A percentile compares a stretch with the other conserved stretches of the same genome.
Evolutionary conservation across 2,329 filamentous ascomycete species (phyloP).

Genomic region (Remersonia thermophila): DNA sequence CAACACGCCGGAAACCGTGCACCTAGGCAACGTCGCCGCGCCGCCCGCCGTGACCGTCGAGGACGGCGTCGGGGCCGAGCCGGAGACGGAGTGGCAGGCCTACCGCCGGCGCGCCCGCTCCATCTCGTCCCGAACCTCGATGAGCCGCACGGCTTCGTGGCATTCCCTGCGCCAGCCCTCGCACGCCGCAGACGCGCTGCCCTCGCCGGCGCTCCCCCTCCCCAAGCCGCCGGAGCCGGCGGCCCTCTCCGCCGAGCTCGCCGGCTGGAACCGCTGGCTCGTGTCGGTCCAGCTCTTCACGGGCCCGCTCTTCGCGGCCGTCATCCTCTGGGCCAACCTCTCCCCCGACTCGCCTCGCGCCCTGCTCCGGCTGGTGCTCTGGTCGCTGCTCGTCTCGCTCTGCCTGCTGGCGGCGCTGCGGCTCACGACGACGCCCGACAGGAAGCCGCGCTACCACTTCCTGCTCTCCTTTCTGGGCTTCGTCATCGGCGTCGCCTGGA

Average conservation of each 20-base stretch:
- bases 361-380: slow-evolving; percentile 46
- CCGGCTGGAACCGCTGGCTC: slow-evolving; percentile 83
- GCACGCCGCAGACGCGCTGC: slow-evolving; percentile 4
- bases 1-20: no score
- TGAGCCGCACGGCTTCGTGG: slow-evolving; percentile 22
- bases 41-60: slow-evolving; percentile 20
- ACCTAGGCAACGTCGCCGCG: no score
- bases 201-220: not conserved
- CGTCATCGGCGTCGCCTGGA: slow-evolving; percentile 85
- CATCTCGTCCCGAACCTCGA: slow-evolving; percentile 16
- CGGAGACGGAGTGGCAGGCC: slow-evolving; percentile 47
- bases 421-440: slow-evolving; percentile 52
- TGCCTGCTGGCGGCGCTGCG: slow-evolving; percentile 55
- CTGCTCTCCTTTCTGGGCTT: slow-evolving; percentile 84
- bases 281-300: slow-evolving; percentile 75
- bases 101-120: slow-evolving; percentile 38
- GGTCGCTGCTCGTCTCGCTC: slow-evolving; percentile 57
- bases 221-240: slow-evolving; percentile 1
- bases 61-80: slow-evolving; percentile 21
- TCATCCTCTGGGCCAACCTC: slow-evolving; percentile 63
- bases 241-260: slow-evolving; percentile 4
- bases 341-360: slow-evolving; percentile 43
- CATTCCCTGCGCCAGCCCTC: slow-evolving; percentile 17
- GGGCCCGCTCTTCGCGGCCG: slow-evolving; percentile 69
- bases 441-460: slow-evolving; percentile 60